Evolutionary conservation across 2,329 filamentous ascomycete species (phyloP).

Genomic region (Talaromyces islandicus): DNA sequence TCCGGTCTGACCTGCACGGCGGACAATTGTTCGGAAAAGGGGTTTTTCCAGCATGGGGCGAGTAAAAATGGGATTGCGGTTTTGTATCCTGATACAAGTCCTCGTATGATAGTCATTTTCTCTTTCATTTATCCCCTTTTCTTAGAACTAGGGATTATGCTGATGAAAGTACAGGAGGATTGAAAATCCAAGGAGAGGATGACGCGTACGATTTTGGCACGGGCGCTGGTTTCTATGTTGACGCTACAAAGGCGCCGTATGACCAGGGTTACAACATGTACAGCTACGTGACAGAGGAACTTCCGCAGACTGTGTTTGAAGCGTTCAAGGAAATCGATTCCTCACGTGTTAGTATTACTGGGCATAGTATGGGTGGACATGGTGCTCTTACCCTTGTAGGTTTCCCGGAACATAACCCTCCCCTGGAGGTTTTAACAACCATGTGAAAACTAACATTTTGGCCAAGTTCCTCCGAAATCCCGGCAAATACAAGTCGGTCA

Average conservation of each 20-base stretch:
- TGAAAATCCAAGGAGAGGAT: slow-evolving; percentile 75
- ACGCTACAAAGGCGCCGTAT: slow-evolving; percentile 73
- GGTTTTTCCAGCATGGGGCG: slow-evolving; percentile 85
- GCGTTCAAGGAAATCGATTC: slow-evolving; percentile 68
- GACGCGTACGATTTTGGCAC: slow-evolving; percentile 87
- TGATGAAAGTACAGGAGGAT: slow-evolving; percentile 52
- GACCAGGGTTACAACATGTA: slow-evolving; percentile 85
- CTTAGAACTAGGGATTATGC: neutral
- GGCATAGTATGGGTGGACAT: slow-evolving; percentile 96
- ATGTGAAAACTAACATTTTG: neutral
- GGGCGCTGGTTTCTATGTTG: slow-evolving; percentile 90
- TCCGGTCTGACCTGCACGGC: slow-evolving; percentile 92
- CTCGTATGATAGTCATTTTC: slow-evolving; percentile 50
- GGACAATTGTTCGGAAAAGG: slow-evolving; percentile 70
- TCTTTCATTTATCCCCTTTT: neutral
- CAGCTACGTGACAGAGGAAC: slow-evolving; percentile 79
- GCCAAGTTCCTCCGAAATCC: slow-evolving; percentile 80
- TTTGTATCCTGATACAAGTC: slow-evolving; percentile 91
- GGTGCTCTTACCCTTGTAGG: slow-evolving; percentile 75
- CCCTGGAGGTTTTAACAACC: neutral
- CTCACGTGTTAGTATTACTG: slow-evolving; percentile 71
- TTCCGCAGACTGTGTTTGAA: slow-evolving; percentile 70
- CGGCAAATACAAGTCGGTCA: slow-evolving; percentile 80
- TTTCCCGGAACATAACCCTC: too few relatives aligned
- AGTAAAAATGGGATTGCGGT: slow-evolving; percentile 79